Conservation (phyloP, 2,329 filamentous ascomycete species). For the Fusarium sp. region DNA sequence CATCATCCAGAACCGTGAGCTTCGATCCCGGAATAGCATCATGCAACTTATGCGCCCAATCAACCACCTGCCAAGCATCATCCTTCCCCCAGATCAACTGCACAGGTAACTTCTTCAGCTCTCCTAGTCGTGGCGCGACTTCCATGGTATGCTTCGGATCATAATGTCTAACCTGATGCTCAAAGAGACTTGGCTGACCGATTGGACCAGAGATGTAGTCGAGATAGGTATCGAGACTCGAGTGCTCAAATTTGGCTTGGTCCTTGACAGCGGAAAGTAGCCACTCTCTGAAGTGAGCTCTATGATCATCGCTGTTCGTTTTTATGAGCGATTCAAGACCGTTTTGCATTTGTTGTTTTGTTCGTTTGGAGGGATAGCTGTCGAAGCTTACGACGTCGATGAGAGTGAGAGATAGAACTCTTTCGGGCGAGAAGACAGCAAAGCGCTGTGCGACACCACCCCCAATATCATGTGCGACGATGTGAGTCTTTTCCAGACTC, state of each 20-base stretch:
- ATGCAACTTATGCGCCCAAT: conserved; percentile 49
- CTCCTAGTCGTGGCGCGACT: conserved; percentile 38
- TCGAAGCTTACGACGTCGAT: conserved; percentile 50
- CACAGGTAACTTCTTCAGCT: conserved; percentile 44
- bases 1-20: conserved; percentile 44
- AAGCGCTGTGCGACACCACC: conserved; percentile 49
- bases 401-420: conserved; percentile 45
- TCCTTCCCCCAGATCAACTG: conserved; percentile 49
- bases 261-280: conserved; percentile 41
- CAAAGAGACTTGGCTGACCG: conserved; percentile 49
- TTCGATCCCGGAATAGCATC: conserved; percentile 47
- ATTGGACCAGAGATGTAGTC: conserved; percentile 49
- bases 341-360: conserved; percentile 47
- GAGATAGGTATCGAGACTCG: conserved; percentile 44
- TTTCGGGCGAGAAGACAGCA: conserved; percentile 36
- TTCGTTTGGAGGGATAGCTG: conserved; percentile 50
- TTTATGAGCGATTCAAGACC: conserved; percentile 47
- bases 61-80: conserved; percentile 48
- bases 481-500: conserved; percentile 41
- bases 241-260: conserved; percentile 24
- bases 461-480: conserved; percentile 49
- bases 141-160: conserved; percentile 51
- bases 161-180: conserved; percentile 50
- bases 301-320: conserved; percentile 32
- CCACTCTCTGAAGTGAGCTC: conserved; percentile 46